Percentiles rank a stretch among this genome's conserved stretches.
Evolutionary conservation across 2,329 filamentous ascomycete species (phyloP).

Genomic region (Aspergillus sp.): DNA sequence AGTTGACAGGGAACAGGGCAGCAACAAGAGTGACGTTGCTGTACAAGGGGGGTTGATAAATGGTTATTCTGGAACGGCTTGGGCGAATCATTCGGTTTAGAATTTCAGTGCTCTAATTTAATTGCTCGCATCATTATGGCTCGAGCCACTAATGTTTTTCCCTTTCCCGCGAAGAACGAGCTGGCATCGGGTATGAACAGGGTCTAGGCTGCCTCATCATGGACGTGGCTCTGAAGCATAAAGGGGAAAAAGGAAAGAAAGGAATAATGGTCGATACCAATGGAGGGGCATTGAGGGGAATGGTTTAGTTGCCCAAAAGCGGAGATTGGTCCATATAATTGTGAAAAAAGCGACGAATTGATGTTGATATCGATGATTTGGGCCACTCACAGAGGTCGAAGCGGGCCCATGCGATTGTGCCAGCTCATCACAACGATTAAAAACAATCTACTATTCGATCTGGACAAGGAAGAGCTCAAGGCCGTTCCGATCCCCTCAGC

Average conservation of each 20-base stretch:
- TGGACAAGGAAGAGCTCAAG: slow-evolving; percentile 11
- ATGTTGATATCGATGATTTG: slow-evolving; percentile 17
- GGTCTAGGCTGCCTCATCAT: slow-evolving; percentile 19
- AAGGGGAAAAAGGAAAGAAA: slow-evolving; percentile 7
- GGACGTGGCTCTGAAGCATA: slow-evolving; percentile 10
- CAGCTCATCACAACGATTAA: slow-evolving; percentile 31
- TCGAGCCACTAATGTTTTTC: slow-evolving; percentile 7
- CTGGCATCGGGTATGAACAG: slow-evolving; percentile 23
- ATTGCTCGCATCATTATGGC: slow-evolving; percentile 10
- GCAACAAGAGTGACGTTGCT: slow-evolving; percentile 17
- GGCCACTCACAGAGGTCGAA: slow-evolving; percentile 18
- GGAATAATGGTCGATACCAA: slow-evolving; percentile 9
- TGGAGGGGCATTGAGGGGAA: slow-evolving; percentile 12
- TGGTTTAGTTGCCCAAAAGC: slow-evolving; percentile 29
- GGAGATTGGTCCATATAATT: slow-evolving; percentile 25
- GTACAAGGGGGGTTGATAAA: slow-evolving; percentile 20
- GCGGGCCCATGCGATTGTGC: slow-evolving; percentile 27
- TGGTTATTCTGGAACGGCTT: slow-evolving; percentile 27
- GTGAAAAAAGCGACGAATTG: slow-evolving; percentile 23
- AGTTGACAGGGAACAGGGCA: slow-evolving; percentile 20
- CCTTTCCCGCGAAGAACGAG: slow-evolving; percentile 11
- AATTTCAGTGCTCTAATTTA: slow-evolving; percentile 7
- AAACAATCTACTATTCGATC: slow-evolving; percentile 12
- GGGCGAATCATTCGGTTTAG: slow-evolving; percentile 17
- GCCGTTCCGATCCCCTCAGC: slow-evolving; percentile 15